Percentiles rank a stretch among this genome's conserved stretches.
phyloP scores from a whole-genome alignment of 352 stramenopile species.

The Thraustochytrium sp. region DNA sequence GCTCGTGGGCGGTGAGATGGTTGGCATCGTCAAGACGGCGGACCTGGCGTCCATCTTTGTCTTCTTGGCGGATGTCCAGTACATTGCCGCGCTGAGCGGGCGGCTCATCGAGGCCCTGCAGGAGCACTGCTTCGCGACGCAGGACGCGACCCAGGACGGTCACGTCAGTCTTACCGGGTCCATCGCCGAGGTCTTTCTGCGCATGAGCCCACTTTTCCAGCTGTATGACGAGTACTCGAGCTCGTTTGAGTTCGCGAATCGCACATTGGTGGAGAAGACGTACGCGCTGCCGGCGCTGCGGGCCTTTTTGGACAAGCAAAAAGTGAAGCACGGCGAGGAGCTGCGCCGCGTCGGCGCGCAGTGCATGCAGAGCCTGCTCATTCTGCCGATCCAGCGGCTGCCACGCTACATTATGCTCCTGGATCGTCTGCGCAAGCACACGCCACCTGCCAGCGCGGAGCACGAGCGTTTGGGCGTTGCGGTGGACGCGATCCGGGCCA shows the following conservation, averaged over 20 bases:
- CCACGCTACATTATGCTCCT: slow-evolving; percentile 79
- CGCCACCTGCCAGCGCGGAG: slow-evolving; percentile 59
- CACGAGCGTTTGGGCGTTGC: slow-evolving; percentile 58
- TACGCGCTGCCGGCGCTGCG: neutral
- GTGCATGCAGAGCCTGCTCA: slow-evolving; percentile 73
- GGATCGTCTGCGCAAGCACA: slow-evolving; percentile 63
- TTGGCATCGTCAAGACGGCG: neutral
- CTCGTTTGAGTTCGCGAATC: slow-evolving; percentile 35
- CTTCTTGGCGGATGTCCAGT: slow-evolving; percentile 17
- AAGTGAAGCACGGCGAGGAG: neutral
- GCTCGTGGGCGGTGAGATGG: neutral
- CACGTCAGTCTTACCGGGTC: neutral
- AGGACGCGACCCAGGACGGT: neutral
- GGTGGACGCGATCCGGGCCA: slow-evolving; percentile 21
- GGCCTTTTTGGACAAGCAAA: neutral
- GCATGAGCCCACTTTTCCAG: slow-evolving; percentile 23
- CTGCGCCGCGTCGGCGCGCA: slow-evolving; percentile 46
- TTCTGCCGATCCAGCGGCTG: slow-evolving; percentile 82
- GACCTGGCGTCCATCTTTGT: slow-evolving; percentile 15
- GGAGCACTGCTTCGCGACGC: neutral
- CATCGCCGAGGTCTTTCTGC: slow-evolving; percentile 19
- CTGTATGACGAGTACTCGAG: slow-evolving; percentile 39
- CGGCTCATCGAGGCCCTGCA: neutral
- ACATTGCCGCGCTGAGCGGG: slow-evolving; percentile 15
- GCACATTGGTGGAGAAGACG: neutral